phyloP scores from a whole-genome alignment of 1,139 yeast genomes.

The Candida gigantensis region DNA sequence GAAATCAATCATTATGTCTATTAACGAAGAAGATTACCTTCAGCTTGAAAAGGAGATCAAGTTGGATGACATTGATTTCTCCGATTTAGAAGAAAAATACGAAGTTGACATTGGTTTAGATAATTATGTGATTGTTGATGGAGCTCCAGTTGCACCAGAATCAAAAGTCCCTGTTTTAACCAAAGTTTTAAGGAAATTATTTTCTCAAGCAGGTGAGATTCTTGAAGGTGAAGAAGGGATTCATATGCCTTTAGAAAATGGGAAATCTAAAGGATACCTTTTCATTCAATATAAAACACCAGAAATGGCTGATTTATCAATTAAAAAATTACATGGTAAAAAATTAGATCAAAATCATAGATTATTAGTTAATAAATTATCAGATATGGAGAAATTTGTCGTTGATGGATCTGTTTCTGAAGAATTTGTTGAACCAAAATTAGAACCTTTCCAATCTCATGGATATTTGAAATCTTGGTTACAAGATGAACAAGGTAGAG shows the following conservation, averaged over 20 bases:
- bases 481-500: slow-evolving; percentile 86
- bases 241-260: slow-evolving; percentile 79
- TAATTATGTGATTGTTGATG: slow-evolving; percentile 84
- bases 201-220: slow-evolving; percentile 67
- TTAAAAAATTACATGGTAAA: slow-evolving; percentile 80
- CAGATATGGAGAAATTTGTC: slow-evolving; percentile 84
- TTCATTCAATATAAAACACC: slow-evolving; percentile 79
- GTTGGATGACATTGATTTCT: slow-evolving; percentile 72
- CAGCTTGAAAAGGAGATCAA: slow-evolving; percentile 51
- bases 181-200: slow-evolving; percentile 82
- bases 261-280: slow-evolving; percentile 82
- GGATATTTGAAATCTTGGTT: slow-evolving; percentile 91
- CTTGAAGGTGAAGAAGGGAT: slow-evolving; percentile 69
- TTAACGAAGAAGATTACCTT: slow-evolving; percentile 18
- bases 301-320: slow-evolving; percentile 74
- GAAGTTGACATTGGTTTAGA: slow-evolving; percentile 70
- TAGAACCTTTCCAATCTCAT: slow-evolving; percentile 69
- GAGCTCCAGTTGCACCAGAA: slow-evolving; percentile 94
- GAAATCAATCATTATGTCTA: slow-evolving; percentile 9
- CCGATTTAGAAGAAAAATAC: slow-evolving; percentile 82
- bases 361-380: slow-evolving; percentile 76
- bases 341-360: slow-evolving; percentile 94
- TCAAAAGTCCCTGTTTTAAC: slow-evolving; percentile 80
- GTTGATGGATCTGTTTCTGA: slow-evolving; percentile 63
- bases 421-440: slow-evolving; percentile 68